A percentile compares a stretch with the other conserved stretches of the same genome.
Conservation (phyloP, 2,329 filamentous ascomycete species). For the Pseudogymnoascus sp. region DNA sequence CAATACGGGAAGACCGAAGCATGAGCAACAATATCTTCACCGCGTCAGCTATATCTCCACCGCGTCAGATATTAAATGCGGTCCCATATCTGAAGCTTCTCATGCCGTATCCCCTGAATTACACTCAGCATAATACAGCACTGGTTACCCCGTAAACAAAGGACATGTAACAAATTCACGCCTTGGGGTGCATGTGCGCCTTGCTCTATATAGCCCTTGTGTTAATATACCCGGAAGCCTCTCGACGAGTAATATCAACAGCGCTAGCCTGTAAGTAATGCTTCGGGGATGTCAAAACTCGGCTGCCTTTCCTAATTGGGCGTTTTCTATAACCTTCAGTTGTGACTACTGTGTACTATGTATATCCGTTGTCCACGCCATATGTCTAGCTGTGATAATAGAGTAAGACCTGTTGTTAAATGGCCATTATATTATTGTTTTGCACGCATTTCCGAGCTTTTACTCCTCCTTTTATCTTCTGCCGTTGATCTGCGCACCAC, state of each 20-base stretch:
- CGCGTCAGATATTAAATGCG: background rate
- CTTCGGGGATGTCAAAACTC: slow-evolving; percentile 6
- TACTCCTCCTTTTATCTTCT: background rate
- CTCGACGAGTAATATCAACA: background rate
- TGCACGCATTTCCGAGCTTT: background rate
- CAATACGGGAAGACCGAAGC: background rate
- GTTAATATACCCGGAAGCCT: background rate
- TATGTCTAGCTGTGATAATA: background rate
- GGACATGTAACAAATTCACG: slow-evolving; percentile 3
- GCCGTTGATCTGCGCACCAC: background rate
- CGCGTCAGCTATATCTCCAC: background rate
- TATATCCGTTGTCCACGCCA: background rate
- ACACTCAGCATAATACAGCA: background rate
- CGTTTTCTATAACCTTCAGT: background rate
- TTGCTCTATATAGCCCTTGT: background rate
- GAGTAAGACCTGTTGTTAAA: background rate
- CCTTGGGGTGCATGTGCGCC: background rate
- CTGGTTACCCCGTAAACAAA: slow-evolving; percentile 6
- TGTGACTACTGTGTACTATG: too few relatives aligned
- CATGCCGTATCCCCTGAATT: background rate
- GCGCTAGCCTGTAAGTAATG: slow-evolving; percentile 2
- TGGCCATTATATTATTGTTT: background rate
- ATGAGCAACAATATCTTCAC: background rate
- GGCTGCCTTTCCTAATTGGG: background rate
- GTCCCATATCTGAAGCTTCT: background rate